Evolutionary conservation across 768 basidiomycete genomes (phyloP).

Genomic region (Pisolithus albus): DNA sequence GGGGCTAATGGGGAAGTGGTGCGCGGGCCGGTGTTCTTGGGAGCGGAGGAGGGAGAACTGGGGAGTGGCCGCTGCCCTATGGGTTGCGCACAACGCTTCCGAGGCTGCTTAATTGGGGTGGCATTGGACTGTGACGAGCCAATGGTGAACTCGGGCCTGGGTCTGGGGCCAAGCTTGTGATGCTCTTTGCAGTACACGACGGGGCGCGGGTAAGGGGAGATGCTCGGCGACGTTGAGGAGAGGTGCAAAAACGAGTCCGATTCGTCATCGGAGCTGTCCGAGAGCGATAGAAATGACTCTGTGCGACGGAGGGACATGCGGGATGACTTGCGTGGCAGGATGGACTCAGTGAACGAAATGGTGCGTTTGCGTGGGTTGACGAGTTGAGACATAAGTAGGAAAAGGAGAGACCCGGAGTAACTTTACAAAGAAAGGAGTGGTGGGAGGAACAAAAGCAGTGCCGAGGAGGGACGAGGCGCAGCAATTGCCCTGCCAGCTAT

Average conservation of each 20-base stretch:
- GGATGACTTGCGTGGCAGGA: slow-evolving; percentile 31
- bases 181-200: slow-evolving; percentile 46
- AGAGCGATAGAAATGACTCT: slow-evolving; percentile 45
- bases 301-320: slow-evolving; percentile 46
- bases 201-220: slow-evolving; percentile 26
- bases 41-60: slow-evolving; percentile 11
- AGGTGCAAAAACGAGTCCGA: slow-evolving; percentile 31
- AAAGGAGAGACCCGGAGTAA: slow-evolving; percentile 10
- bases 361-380: slow-evolving; percentile 42
- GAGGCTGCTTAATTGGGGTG: slow-evolving; percentile 1
- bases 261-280: slow-evolving; percentile 28
- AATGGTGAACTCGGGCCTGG: slow-evolving; percentile 22
- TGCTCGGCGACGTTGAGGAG: slow-evolving; percentile 7
- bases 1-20: slow-evolving; percentile 49
- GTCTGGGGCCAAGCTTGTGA: slow-evolving; percentile 30
- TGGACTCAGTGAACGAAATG: slow-evolving; percentile 42
- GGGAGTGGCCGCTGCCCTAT: slow-evolving; percentile 3
- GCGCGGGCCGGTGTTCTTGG: slow-evolving; percentile 26
- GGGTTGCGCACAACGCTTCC: neutral
- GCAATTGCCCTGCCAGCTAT: neutral
- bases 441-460: slow-evolving; percentile 31
- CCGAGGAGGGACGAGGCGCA: slow-evolving; percentile 5
- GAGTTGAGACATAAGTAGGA: slow-evolving; percentile 25
- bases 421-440: slow-evolving; percentile 24
- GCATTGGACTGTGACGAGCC: slow-evolving; percentile 12